Conservation (phyloP, 2,329 filamentous ascomycete species). For the Botrytis paeoniae region DNA sequence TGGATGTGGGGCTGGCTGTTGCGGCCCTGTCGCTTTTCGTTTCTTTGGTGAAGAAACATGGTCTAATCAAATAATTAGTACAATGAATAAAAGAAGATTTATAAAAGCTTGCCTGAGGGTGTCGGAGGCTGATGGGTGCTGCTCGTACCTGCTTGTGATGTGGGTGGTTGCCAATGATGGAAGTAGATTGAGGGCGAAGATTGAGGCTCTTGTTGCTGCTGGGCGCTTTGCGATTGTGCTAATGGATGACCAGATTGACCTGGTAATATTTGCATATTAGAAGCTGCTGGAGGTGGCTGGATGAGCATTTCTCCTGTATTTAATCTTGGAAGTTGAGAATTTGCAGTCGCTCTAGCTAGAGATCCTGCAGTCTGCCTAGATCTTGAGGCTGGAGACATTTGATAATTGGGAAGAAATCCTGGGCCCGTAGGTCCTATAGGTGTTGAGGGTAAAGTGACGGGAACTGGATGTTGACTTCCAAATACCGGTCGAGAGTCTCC, state of each 20-base stretch:
- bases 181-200: conserved; percentile 80
- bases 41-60: conserved; percentile 78
- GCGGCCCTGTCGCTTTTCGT: conserved; percentile 67
- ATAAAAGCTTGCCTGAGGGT: conserved; percentile 64
- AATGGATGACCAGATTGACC: conserved; percentile 46
- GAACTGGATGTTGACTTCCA: conserved; percentile 28
- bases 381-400: conserved; percentile 37
- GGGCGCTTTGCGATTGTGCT: conserved; percentile 49
- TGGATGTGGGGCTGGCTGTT: conserved; percentile 47
- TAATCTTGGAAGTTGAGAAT: conserved; percentile 41
- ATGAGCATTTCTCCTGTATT: conserved; percentile 44
- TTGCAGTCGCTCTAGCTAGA: conserved; percentile 33
- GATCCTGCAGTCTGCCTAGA: conserved; percentile 32
- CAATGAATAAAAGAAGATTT: conserved; percentile 43
- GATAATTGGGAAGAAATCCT: conserved; percentile 36
- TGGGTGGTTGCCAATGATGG: conserved; percentile 87
- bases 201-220: conserved; percentile 53
- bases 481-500: conserved; percentile 48
- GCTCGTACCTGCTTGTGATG: conserved; percentile 54
- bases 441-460: conserved; percentile 35
- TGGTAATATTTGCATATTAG: conserved; percentile 46
- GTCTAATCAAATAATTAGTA: conserved; percentile 45
- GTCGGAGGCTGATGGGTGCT: conserved; percentile 66
- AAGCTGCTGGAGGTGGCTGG: conserved; percentile 38
- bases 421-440: conserved; percentile 30